phyloP scores from a whole-genome alignment of 2,329 filamentous ascomycete genomes.

The Dothistroma pini region DNA sequence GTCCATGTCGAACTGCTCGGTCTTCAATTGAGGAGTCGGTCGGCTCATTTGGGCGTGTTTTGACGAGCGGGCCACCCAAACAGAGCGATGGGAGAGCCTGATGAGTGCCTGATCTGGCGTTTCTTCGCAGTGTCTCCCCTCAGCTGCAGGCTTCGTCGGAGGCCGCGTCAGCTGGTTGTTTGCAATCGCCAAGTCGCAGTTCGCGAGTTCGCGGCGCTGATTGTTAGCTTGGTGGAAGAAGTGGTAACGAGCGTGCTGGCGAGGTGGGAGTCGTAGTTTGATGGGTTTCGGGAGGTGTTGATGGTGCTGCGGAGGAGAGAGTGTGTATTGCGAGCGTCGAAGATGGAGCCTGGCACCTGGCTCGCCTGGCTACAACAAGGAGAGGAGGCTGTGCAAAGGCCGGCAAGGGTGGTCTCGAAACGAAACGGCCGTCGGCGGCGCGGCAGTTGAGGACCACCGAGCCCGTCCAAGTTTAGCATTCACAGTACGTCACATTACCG shows the following conservation, averaged over 20 bases:
- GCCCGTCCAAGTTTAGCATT: no score
- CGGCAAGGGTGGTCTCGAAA: neutral
- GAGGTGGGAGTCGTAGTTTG: neutral
- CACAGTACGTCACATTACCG: no score
- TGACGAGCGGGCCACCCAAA: constrained; percentile 3
- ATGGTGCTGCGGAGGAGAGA: constrained; percentile 4
- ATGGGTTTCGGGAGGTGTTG: neutral
- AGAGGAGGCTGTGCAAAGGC: constrained; percentile 1
- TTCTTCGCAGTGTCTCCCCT: constrained; percentile 1
- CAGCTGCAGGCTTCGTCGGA: constrained; percentile 6
- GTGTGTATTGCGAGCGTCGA: neutral
- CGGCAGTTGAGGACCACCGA: no score
- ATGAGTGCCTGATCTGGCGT: constrained; percentile 8
- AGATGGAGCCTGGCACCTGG: neutral
- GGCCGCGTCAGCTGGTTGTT: constrained; percentile 11
- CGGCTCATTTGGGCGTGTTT: constrained; percentile 21
- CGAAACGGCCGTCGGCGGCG: no score
- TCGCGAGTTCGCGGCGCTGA: neutral
- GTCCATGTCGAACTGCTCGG: constrained; percentile 39
- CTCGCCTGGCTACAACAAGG: neutral
- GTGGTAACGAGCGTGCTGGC: neutral
- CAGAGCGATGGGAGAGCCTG: neutral
- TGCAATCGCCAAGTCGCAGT: neutral
- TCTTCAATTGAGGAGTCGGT: constrained; percentile 31
- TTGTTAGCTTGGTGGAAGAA: neutral